Conservation (phyloP, 2,329 filamentous ascomycete genomes). For the Arthrobotrys conoides region DNA sequence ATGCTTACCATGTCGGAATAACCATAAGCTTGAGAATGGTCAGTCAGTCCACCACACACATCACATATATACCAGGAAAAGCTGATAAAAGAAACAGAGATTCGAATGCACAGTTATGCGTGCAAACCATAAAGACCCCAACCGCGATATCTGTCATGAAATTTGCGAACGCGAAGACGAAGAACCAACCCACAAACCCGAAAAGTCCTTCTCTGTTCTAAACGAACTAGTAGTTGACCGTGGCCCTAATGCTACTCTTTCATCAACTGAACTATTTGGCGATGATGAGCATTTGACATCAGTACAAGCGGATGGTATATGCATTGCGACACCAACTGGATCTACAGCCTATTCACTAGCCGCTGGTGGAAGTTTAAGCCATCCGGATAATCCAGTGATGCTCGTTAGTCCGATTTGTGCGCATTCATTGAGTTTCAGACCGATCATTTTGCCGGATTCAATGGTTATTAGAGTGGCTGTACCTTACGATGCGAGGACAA, state of each 20-base stretch:
- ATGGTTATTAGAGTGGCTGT: slow-evolving; percentile 93
- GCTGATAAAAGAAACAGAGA: slow-evolving; percentile 15
- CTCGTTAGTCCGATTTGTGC: slow-evolving; percentile 94
- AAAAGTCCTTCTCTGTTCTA: slow-evolving; percentile 87
- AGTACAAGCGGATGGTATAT: slow-evolving; percentile 91
- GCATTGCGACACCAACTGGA: slow-evolving; percentile 92
- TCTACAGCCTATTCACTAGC: slow-evolving; percentile 96
- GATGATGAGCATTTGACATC: slow-evolving; percentile 97
- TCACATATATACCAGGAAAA: neutral
- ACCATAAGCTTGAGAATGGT: slow-evolving; percentile 84
- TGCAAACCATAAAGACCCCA: slow-evolving; percentile 57
- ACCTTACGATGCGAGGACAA: slow-evolving; percentile 91
- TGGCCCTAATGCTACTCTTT: slow-evolving; percentile 95
- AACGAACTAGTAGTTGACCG: slow-evolving; percentile 98
- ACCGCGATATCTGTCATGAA: slow-evolving; percentile 73
- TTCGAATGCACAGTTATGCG: slow-evolving; percentile 64
- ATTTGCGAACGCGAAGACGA: slow-evolving; percentile 80
- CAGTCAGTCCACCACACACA: neutral
- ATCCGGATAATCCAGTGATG: slow-evolving; percentile 96
- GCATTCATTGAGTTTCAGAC: slow-evolving; percentile 93
- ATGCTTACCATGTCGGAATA: slow-evolving; percentile 83
- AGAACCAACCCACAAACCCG: slow-evolving; percentile 85
- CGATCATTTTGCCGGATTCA: slow-evolving; percentile 96
- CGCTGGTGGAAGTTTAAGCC: slow-evolving; percentile 92
- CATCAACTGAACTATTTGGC: slow-evolving; percentile 89